Evolutionary conservation across 805 yeast species (phyloP).

Genomic region (Middelhovenomyces tepae): DNA sequence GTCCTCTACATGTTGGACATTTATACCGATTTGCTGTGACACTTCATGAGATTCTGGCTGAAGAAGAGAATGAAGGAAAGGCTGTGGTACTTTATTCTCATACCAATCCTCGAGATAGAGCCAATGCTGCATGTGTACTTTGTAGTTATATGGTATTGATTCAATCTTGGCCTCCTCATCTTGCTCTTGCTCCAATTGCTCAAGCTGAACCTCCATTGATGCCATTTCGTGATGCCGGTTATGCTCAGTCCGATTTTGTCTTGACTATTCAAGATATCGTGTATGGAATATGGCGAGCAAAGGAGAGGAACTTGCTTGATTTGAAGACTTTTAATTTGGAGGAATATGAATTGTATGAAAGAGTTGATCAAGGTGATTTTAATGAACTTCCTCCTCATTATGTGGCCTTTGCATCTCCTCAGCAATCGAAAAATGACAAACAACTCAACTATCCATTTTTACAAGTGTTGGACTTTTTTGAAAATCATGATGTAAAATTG

Average conservation of each 20-base stretch:
- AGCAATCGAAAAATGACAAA: conserved; percentile 27
- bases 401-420: conserved; percentile 97
- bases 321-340: conserved; percentile 80
- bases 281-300: conserved; percentile 96
- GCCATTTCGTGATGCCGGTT: conserved; percentile 96
- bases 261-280: conserved; percentile 90
- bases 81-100: conserved; percentile 88
- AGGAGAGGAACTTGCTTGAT: conserved; percentile 82
- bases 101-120: conserved; percentile 68
- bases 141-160: conserved; percentile 92
- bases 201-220: conserved; percentile 90
- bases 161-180: conserved; percentile 98
- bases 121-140: conserved; percentile 89
- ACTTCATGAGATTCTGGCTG: conserved; percentile 84
- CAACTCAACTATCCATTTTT: conserved; percentile 37
- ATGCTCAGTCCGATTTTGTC: conserved; percentile 89
- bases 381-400: conserved; percentile 87
- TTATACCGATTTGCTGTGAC: conserved; percentile 91
- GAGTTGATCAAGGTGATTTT: conserved; percentile 96
- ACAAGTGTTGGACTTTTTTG: conserved; percentile 73
- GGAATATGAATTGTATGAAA: conserved; percentile 87
- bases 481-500: conserved; percentile 63
- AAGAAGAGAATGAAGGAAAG: conserved; percentile 70
- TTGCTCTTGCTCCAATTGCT: conserved; percentile 87
- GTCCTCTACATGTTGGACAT: conserved; percentile 91